These are phyloP conservation scores for Metschnikowia koreensis DNA, from an alignment of 805 yeast genomes.

Conservation along the genomic window DNA sequence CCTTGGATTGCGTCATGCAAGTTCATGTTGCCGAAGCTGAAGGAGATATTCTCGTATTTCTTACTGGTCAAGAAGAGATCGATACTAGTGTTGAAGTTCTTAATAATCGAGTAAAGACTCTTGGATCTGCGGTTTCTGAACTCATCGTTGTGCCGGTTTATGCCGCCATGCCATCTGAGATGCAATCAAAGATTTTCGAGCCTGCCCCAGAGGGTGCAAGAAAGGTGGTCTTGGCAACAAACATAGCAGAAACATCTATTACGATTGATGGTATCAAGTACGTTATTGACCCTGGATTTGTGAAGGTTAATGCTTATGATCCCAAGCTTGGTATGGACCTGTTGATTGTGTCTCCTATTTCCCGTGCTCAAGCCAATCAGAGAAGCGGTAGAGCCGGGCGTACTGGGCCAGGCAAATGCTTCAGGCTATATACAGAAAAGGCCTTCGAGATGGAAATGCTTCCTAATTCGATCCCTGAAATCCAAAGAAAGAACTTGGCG, in stretches of 20 bases:
- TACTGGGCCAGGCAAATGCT: slow-evolving; percentile 94
- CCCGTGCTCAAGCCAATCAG: slow-evolving; percentile 94
- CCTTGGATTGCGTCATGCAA: slow-evolving; percentile 80
- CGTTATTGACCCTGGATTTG: slow-evolving; percentile 94
- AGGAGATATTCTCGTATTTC: slow-evolving; percentile 80
- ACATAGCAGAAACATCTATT: slow-evolving; percentile 95
- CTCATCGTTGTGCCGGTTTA: slow-evolving; percentile 82
- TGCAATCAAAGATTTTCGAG: slow-evolving; percentile 85
- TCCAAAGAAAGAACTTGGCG: slow-evolving; percentile 82
- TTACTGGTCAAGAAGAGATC: slow-evolving; percentile 94
- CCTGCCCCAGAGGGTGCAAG: slow-evolving; percentile 81
- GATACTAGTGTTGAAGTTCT: slow-evolving; percentile 82
- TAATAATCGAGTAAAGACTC: slow-evolving; percentile 56
- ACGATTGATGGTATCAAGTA: slow-evolving; percentile 91
- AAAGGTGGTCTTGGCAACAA: slow-evolving; percentile 91
- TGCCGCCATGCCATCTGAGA: slow-evolving; percentile 86
- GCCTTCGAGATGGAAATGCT: slow-evolving; percentile 78
- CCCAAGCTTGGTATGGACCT: slow-evolving; percentile 91
- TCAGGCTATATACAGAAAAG: slow-evolving; percentile 80
- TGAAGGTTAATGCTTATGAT: slow-evolving; percentile 85
- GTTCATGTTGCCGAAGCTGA: slow-evolving; percentile 75
- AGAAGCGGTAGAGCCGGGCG: slow-evolving; percentile 97
- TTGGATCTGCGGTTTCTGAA: slow-evolving; percentile 65
- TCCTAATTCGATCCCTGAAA: slow-evolving; percentile 83
- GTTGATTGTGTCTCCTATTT: slow-evolving; percentile 76